A percentile compares a stretch with the other conserved stretches of the same genome.
These are phyloP conservation scores for Conidiobolus coronatus DNA, from an alignment of 371 early-diverging fungal species.

Conservation along the genomic window DNA sequence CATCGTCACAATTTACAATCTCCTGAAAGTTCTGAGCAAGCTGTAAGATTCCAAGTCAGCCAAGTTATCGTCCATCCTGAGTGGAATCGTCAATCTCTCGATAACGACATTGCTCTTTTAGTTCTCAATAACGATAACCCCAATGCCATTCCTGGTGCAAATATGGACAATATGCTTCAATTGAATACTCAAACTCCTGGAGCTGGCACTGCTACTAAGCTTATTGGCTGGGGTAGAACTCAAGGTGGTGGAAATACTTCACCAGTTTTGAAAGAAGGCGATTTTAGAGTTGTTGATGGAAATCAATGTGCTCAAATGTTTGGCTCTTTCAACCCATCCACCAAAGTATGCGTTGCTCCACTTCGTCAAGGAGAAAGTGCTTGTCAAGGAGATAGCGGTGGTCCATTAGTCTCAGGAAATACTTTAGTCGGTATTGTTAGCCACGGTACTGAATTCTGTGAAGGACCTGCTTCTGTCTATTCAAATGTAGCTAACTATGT, in stretches of 20 bases:
- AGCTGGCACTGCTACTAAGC: background rate
- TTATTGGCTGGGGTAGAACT: conserved; percentile 1
- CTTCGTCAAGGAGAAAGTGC: background rate
- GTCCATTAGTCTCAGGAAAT: background rate
- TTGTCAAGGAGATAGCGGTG: conserved; percentile 2
- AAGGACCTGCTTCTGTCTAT: background rate
- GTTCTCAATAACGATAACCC: too few species aligned
- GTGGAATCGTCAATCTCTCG: background rate
- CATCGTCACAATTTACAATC: background rate
- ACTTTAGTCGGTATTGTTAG: conserved; percentile 1
- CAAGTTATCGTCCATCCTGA: background rate
- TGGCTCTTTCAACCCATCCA: background rate
- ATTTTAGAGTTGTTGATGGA: background rate
- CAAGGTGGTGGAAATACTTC: background rate
- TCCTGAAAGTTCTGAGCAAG: background rate
- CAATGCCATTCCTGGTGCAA: too few species aligned
- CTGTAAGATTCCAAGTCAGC: background rate
- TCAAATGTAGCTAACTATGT: background rate
- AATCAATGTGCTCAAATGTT: background rate
- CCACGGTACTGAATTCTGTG: background rate
- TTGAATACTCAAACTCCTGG: background rate
- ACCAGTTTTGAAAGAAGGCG: background rate
- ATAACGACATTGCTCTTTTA: conserved; percentile 1
- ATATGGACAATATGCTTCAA: background rate
- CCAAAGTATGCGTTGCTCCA: too few species aligned